Evolutionary conservation across 805 yeast genomes (phyloP).

Genomic region (Starmera quercuum): DNA sequence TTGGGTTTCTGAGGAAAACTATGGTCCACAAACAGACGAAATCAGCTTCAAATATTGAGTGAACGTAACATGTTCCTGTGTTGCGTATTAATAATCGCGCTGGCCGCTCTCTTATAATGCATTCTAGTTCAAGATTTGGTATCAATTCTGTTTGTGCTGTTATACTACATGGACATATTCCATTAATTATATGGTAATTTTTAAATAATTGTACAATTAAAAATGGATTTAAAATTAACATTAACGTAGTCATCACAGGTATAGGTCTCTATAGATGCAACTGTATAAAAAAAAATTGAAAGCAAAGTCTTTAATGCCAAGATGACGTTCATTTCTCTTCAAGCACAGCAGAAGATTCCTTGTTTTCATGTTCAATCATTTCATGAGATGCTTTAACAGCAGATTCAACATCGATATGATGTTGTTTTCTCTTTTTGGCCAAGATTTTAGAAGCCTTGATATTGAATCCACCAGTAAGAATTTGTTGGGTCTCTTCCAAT

Average conservation of each 20-base stretch:
- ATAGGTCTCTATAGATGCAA: too few relatives aligned
- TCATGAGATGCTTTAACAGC: conserved; percentile 19
- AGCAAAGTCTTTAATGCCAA: neutral
- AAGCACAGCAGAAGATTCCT: neutral
- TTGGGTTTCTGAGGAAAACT: too few relatives aligned
- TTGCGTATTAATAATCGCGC: neutral
- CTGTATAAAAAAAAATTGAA: neutral
- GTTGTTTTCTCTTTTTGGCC: conserved; percentile 37
- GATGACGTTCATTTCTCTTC: neutral
- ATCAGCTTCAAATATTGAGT: neutral
- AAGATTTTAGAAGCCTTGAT: conserved; percentile 55
- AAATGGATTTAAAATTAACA: neutral
- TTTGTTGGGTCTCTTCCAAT: conserved; percentile 82
- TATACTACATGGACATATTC: neutral
- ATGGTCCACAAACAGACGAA: neutral
- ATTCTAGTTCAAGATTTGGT: too few relatives aligned
- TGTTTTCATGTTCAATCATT: conserved; percentile 15
- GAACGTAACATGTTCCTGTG: neutral
- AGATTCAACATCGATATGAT: conserved; percentile 15
- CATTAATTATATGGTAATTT: neutral
- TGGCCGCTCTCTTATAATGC: neutral
- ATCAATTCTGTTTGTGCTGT: too few relatives aligned
- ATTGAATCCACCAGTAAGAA: conserved; percentile 80
- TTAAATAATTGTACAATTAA: neutral
- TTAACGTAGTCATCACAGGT: too few relatives aligned